Evolutionary conservation across 768 basidiomycete species (phyloP), one percentile per base, ranked within the genome.

Genomic region (Crepidotus variabilis): DNA sequence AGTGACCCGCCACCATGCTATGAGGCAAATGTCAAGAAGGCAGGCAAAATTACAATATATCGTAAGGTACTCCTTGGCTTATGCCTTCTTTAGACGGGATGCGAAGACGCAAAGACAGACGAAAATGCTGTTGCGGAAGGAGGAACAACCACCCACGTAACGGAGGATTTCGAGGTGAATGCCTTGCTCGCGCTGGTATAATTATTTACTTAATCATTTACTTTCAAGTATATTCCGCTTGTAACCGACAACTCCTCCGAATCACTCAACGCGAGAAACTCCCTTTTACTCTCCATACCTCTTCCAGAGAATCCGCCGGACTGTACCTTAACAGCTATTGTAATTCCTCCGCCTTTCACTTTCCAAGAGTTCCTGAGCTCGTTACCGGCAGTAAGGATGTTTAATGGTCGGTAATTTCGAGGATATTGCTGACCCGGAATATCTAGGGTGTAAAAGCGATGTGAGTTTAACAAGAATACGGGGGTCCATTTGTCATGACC

Each of bases 311-410:
- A 80, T 51, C 78, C 83, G 36, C 88, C 88, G 0, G 81, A 84
- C 35, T 85, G 87, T 51, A 80, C 80, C 1, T 74, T 92, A 47
- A 84, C 79, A 51, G 90, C 90, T 0, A 85, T 92, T 54, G 59
- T 83, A 50, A 81, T 92, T 24, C 88, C 87, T 6, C 58, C 82
- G 7, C 76, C 85, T 7, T 76, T 83, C 59, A 85, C 83, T 14
- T 66, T 92, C 11, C 83, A 88, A 47, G 90, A 91, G 56, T 90
- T 90, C 60, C 71, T 90, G 3, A 76, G 75, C 73, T 78, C 11
- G 75, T 82, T 10, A 80, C 81, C 24, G 88, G 89, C 72, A 61
- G 80, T 73, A 32, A 11, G 46, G 34, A 22, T 45, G 23, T 34
- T 53, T 53, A 50, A 18, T 9, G 16, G 50, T 21, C 47, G 33